These are phyloP conservation scores for Gossypium longicalyx DNA, from an alignment of 345 rosid genomes.

Conservation along the genomic window DNA sequence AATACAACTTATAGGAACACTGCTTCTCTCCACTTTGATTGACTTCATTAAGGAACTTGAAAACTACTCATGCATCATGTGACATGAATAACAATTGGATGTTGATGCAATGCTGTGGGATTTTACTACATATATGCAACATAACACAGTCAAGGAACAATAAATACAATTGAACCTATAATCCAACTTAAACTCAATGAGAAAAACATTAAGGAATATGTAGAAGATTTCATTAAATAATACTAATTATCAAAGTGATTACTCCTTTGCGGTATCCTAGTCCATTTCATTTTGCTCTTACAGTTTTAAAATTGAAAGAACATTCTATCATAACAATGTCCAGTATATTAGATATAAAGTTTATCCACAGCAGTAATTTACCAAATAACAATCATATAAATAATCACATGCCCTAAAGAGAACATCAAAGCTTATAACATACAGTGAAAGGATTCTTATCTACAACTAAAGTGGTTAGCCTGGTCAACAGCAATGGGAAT, in stretches of 20 bases:
- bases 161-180: background rate
- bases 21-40: background rate
- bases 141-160: background rate
- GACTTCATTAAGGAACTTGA: background rate
- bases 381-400: slow-evolving; percentile 4
- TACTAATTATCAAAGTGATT: background rate
- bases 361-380: background rate
- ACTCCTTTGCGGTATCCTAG: background rate
- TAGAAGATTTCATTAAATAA: background rate
- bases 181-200: background rate
- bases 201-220: background rate
- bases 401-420: background rate
- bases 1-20: background rate
- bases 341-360: background rate
- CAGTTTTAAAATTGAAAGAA: background rate
- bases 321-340: background rate
- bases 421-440: background rate
- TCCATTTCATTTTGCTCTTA: background rate
- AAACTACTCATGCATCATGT: slow-evolving; percentile 3
- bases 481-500: background rate
- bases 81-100: background rate
- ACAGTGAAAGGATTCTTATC: background rate
- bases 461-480: background rate
- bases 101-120: background rate
- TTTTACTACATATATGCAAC: background rate